Percentiles rank a stretch among this genome's conserved stretches.
phyloP scores from a whole-genome alignment of 192 early-diverging fungal genomes.

The Coemansia sp. region DNA sequence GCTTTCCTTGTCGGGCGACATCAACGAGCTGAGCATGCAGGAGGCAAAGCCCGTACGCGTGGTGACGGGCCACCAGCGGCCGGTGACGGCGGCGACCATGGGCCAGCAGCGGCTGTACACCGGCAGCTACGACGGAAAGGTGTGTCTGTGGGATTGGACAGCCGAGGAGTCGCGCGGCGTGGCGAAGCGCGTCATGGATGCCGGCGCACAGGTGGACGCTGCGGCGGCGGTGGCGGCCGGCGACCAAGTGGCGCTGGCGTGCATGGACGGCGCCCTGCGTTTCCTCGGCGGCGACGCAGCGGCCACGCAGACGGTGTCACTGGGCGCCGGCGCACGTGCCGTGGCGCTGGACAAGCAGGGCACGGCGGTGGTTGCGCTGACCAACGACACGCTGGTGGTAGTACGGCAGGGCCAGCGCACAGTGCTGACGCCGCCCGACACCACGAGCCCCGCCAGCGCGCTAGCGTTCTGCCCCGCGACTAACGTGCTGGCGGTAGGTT shows the following conservation, averaged over 20 bases:
- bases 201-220: conserved; percentile 18
- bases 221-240: conserved; percentile 3
- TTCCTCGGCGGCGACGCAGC: conserved; percentile 12
- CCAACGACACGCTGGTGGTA: conserved; percentile 24
- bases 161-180: conserved; percentile 6
- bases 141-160: conserved; percentile 70
- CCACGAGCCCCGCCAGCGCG: conserved; percentile 7
- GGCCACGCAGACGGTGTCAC: background rate
- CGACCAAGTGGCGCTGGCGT: conserved; percentile 22
- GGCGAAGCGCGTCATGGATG: conserved; percentile 7
- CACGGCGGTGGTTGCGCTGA: conserved; percentile 22
- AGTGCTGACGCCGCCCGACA: conserved; percentile 1
- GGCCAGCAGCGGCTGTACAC: conserved; percentile 63
- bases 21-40: conserved; percentile 76
- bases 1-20: conserved; percentile 78
- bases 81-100: conserved; percentile 71
- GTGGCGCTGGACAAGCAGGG: conserved; percentile 16
- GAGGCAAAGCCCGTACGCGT: conserved; percentile 13
- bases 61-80: conserved; percentile 74
- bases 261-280: conserved; percentile 37
- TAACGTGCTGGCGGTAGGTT: conserved; percentile 35
- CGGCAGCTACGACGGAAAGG: conserved; percentile 90
- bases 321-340: conserved; percentile 28
- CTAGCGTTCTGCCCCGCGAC: conserved; percentile 19
- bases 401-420: conserved; percentile 6